Evolutionary conservation across 192 early-diverging fungal species (phyloP), one percentile per base, ranked within the genome.

Genomic region (Dispira parvispora): DNA sequence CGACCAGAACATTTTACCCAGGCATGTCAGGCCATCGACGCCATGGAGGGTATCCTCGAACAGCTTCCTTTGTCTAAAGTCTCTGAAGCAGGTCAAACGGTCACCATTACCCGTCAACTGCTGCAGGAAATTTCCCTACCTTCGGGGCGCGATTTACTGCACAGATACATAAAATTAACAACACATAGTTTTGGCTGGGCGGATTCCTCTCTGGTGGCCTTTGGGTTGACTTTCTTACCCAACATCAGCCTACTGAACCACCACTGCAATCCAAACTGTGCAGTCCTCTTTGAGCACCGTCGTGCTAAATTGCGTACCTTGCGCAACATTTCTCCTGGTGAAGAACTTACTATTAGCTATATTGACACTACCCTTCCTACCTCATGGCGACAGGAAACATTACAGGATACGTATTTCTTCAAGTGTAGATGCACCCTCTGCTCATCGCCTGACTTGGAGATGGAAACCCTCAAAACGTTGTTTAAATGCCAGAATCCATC

Each of bases 191-290:
- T 57, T 38, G 55, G 55, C 55, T 57, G 55, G 55, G 18, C 55
- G 27, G 55, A 57, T 38, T n/a, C 23, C n/a, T 26, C 26, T 4
- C 55, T 26, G 6, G 28, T 57, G 11, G 9, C 55, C 9, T 57
- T 57, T 38, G 55, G 55, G 10, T 32, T 16, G 11, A 11, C 55
- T 8, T 57, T 57, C 28, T 57, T 57, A 57, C 55, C 55, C 2
- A 27, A 18, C 10, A 26, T 57, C 0, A 26, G 27, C 55, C 27
- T 57, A 9, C 55, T 57, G 27, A 57, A 57, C 55, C 55, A 57
- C 27, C 16, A 38, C 55, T 57, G 55, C 55, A 16, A 28, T 18
- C 55, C 55, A 12, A 57, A 57, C 38, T 57, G 55, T 57, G 55
- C 55, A 1, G 55, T 57, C 13, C 13, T 57, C 27, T 57, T 25